Percentiles rank a stretch among this genome's conserved stretches.
Evolutionary conservation across 768 basidiomycete species (phyloP).

Genomic region (Mycena vulgaris): DNA sequence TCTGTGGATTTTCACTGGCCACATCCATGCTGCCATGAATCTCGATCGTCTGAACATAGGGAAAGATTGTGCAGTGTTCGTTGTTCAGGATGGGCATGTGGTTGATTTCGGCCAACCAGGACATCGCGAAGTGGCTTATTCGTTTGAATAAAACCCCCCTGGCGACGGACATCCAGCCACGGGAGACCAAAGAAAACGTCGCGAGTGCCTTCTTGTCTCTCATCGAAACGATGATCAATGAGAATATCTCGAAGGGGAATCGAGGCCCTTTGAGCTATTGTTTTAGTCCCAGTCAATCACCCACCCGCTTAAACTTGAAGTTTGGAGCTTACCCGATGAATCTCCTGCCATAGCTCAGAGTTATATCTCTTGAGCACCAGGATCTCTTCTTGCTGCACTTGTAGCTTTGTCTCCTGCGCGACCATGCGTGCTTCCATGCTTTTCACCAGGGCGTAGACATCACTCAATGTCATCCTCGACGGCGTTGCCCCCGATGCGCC

Average conservation of each 20-base stretch:
- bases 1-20: background rate
- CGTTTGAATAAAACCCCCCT: too few species aligned
- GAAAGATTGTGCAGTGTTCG: constrained; percentile 13
- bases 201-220: background rate
- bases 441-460: constrained; percentile 2
- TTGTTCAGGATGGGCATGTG: background rate
- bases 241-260: constrained; percentile 12
- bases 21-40: background rate
- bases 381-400: background rate
- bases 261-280: constrained; percentile 9
- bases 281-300: too few species aligned
- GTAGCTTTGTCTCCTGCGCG: background rate
- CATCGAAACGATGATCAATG: background rate
- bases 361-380: too few species aligned
- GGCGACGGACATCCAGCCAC: too few species aligned
- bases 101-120: background rate
- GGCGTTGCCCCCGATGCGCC: background rate
- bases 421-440: constrained; percentile 11
- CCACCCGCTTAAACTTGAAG: too few species aligned
- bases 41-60: constrained; percentile 2
- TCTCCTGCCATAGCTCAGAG: too few species aligned
- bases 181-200: too few species aligned
- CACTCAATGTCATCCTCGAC: background rate
- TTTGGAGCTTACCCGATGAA: too few species aligned
- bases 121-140: background rate